A percentile compares a stretch with the other conserved stretches of the same genome.
Conservation (phyloP, 306 rosid genomes). For the Canavalia gladiata region DNA sequence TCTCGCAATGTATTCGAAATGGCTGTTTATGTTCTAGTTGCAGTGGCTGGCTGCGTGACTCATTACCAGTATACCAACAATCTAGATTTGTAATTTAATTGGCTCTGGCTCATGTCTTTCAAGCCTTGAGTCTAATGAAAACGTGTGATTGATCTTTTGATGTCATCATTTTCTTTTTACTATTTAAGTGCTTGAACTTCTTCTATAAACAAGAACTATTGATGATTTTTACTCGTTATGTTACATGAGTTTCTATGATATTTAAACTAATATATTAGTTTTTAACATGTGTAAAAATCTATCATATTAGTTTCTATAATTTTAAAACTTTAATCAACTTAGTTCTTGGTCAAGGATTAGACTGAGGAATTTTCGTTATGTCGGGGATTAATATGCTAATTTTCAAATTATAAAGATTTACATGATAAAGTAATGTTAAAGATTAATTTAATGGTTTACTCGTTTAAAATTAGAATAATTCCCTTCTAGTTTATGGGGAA, state of each 20-base stretch:
- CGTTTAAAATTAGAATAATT: neutral
- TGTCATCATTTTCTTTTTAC: neutral
- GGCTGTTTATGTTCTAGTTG: constrained; percentile 9
- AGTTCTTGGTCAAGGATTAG: no score
- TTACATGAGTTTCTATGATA: no score
- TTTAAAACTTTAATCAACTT: no score
- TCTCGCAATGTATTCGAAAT: neutral
- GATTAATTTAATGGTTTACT: no score
- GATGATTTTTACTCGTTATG: neutral
- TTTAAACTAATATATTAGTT: no score
- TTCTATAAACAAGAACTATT: neutral
- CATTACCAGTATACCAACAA: neutral
- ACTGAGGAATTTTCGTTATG: no score
- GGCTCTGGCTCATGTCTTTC: neutral
- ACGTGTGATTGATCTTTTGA: neutral
- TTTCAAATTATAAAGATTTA: no score
- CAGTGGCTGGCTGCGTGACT: neutral
- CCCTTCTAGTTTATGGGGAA: neutral
- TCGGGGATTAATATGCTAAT: no score
- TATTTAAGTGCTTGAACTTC: neutral
- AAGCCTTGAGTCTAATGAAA: neutral
- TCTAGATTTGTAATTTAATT: constrained; percentile 8
- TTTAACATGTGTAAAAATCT: no score
- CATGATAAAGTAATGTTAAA: no score
- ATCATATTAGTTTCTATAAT: no score